A percentile compares a stretch with the other conserved stretches of the same genome.
Evolutionary conservation across 371 early-diverging fungal species (phyloP).

Genomic region (Mortierella sp.): DNA sequence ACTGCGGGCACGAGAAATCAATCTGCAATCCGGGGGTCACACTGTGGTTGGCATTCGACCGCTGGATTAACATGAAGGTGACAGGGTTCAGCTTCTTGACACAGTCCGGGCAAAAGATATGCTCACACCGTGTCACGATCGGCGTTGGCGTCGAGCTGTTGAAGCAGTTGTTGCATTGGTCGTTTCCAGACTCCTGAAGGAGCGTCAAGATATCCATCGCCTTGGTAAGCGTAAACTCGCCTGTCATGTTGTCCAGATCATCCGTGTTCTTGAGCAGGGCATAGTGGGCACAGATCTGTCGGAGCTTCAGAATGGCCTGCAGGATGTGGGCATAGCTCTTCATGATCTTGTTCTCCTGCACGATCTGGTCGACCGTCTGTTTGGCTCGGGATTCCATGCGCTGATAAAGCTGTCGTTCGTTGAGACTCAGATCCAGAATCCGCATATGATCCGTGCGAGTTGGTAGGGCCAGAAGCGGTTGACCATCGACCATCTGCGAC

Average conservation of each 20-base stretch:
- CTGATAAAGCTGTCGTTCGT: conserved; percentile 70
- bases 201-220: conserved; percentile 42
- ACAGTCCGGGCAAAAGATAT: conserved; percentile 58
- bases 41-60: conserved; percentile 49
- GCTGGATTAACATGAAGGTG: conserved; percentile 48
- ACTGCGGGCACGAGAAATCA: conserved; percentile 48
- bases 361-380: conserved; percentile 58
- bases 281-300: conserved; percentile 67
- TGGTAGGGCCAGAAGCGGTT: conserved; percentile 72
- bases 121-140: conserved; percentile 56
- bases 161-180: conserved; percentile 57
- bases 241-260: conserved; percentile 37
- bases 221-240: conserved; percentile 49
- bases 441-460: conserved; percentile 58
- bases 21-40: conserved; percentile 39
- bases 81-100: conserved; percentile 46
- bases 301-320: conserved; percentile 67
- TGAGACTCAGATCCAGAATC: conserved; percentile 61
- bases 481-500: conserved; percentile 66
- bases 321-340: conserved; percentile 73
- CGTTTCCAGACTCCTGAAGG: conserved; percentile 53
- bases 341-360: conserved; percentile 64
- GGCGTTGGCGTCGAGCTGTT: conserved; percentile 35
- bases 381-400: conserved; percentile 58
- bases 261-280: conserved; percentile 52